A percentile compares a stretch with the other conserved stretches of the same genome.
These are phyloP conservation scores for Senna tora DNA, from an alignment of 306 rosid species.

Conservation along the genomic window DNA sequence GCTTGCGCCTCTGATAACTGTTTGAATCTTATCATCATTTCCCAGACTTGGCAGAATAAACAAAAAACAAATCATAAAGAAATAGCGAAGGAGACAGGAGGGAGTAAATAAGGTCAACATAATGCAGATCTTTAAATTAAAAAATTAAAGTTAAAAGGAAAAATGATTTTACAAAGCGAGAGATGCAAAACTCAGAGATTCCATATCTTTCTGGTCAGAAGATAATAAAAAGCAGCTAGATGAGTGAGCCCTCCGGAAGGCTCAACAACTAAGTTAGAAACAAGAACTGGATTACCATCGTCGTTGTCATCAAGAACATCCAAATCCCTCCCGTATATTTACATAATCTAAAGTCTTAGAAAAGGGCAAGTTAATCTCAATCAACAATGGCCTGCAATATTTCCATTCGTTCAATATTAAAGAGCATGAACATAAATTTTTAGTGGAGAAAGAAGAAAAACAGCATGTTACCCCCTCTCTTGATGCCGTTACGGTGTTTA, in stretches of 20 bases:
- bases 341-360: slow-evolving; percentile 45
- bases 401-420: slow-evolving; percentile 38
- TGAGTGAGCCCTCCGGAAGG: slow-evolving; percentile 3
- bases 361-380: slow-evolving; percentile 23
- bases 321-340: slow-evolving; percentile 47
- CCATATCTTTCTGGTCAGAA: slow-evolving; percentile 39
- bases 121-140: slow-evolving; percentile 38
- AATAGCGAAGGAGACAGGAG: slow-evolving; percentile 39
- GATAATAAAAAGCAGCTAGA: slow-evolving; percentile 28
- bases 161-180: neutral
- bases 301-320: neutral
- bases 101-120: slow-evolving; percentile 49
- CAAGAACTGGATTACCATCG: slow-evolving; percentile 25
- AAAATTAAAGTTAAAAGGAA: no score
- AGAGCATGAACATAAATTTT: slow-evolving; percentile 27
- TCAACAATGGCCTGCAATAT: slow-evolving; percentile 43
- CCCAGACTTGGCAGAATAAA: slow-evolving; percentile 54
- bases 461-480: slow-evolving; percentile 33
- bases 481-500: neutral
- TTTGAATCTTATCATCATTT: slow-evolving; percentile 75
- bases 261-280: slow-evolving; percentile 28
- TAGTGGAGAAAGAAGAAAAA: slow-evolving; percentile 19
- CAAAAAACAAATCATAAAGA: slow-evolving; percentile 28
- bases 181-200: slow-evolving; percentile 33
- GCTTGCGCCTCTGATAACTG: slow-evolving; percentile 61